phyloP scores from a whole-genome alignment of 2,329 filamentous ascomycete genomes.

The Venturia carpophila region DNA sequence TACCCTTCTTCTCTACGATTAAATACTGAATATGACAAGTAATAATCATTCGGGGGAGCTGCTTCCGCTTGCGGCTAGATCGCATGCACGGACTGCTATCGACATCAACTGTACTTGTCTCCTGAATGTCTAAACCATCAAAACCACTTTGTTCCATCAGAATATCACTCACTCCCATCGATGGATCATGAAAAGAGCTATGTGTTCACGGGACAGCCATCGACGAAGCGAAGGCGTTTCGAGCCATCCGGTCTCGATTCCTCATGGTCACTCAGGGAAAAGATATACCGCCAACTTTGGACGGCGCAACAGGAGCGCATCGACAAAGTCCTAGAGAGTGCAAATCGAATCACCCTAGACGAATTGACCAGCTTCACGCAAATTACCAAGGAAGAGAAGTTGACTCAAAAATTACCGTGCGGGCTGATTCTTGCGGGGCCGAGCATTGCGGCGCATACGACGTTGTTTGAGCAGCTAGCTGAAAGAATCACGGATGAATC shows the following conservation, averaged over 20 bases:
- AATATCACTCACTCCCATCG: not conserved
- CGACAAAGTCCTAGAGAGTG: slow-evolving; percentile 35
- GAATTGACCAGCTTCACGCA: slow-evolving; percentile 34
- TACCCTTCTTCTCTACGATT: not conserved
- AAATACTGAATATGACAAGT: not conserved
- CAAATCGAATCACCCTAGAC: slow-evolving; percentile 33
- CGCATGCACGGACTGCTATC: not conserved
- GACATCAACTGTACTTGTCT: no score
- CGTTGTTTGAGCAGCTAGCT: slow-evolving; percentile 64
- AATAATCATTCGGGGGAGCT: not conserved
- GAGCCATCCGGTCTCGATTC: slow-evolving; percentile 29
- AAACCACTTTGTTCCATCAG: slow-evolving; percentile 3
- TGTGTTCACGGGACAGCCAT: slow-evolving; percentile 33
- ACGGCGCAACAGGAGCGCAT: slow-evolving; percentile 54
- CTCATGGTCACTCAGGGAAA: slow-evolving; percentile 45
- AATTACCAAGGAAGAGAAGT: slow-evolving; percentile 22
- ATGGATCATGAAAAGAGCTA: slow-evolving; percentile 46
- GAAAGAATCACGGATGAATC: slow-evolving; percentile 34
- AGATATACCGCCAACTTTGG: slow-evolving; percentile 59
- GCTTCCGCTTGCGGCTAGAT: not conserved
- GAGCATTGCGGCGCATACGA: slow-evolving; percentile 66
- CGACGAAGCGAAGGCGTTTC: slow-evolving; percentile 36
- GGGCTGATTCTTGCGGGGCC: slow-evolving; percentile 71
- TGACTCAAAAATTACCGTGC: slow-evolving; percentile 50
- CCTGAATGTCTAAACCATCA: not conserved